These are phyloP conservation scores for Udeniomyces megalosporus DNA, from an alignment of 768 basidiomycete genomes.

Conservation along the genomic window DNA sequence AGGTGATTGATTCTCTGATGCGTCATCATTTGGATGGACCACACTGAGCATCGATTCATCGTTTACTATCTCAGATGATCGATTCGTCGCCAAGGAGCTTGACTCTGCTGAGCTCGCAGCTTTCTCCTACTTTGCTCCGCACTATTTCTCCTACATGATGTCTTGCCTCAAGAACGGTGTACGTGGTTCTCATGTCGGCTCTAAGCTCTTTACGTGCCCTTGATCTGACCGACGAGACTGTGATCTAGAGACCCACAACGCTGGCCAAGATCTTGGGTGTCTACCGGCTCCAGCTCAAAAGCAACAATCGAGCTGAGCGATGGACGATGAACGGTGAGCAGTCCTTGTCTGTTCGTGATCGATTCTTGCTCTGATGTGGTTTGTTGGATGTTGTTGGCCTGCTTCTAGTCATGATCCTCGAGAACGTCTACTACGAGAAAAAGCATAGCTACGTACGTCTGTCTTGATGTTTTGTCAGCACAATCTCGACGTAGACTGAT, in stretches of 20 bases:
- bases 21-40: not conserved
- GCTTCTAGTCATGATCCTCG: slow-evolving; percentile 24
- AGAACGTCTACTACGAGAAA: slow-evolving; percentile 74
- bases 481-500: too few relatives aligned
- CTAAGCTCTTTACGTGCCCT: not conserved
- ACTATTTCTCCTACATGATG: slow-evolving; percentile 96
- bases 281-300: slow-evolving; percentile 81
- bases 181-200: not conserved
- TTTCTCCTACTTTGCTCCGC: slow-evolving; percentile 90
- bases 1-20: slow-evolving; percentile 37
- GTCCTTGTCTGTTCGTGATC: too few relatives aligned
- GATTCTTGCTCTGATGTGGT: too few relatives aligned
- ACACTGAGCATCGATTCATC: not conserved
- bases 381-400: slow-evolving; percentile 37
- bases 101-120: slow-evolving; percentile 80
- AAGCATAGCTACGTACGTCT: slow-evolving; percentile 32
- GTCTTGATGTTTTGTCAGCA: slow-evolving; percentile 43
- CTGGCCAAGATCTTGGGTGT: slow-evolving; percentile 95
- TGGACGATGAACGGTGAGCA: too few relatives aligned
- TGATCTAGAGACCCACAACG: slow-evolving; percentile 67
- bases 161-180: slow-evolving; percentile 70
- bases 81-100: slow-evolving; percentile 95
- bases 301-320: slow-evolving; percentile 45
- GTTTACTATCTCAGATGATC: slow-evolving; percentile 49
- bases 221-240: not conserved